These are phyloP conservation scores for Heliocybe sulcata DNA, from an alignment of 1,284 basidiomycete species.

Conservation along the genomic window DNA sequence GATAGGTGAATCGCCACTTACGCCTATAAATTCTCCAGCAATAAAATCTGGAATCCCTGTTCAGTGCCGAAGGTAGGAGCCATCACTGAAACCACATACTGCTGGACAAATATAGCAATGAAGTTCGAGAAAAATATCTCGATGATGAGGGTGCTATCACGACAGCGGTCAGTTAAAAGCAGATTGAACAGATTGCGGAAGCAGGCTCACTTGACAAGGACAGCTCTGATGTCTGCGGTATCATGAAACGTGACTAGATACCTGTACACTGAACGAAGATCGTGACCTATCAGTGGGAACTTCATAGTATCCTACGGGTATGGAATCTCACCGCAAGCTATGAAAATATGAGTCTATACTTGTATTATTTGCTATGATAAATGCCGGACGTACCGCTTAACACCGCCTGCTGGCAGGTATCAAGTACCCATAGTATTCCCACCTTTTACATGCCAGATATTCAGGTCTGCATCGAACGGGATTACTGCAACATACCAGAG, in stretches of 20 bases:
- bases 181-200: too few relatives aligned
- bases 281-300: neutral
- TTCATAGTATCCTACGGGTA: neutral
- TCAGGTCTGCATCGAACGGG: neutral
- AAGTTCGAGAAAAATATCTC: slow-evolving; percentile 15
- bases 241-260: neutral
- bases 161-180: too few relatives aligned
- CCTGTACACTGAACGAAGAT: slow-evolving; percentile 1
- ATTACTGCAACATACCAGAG: slow-evolving; percentile 5
- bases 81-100: neutral
- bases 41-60: neutral
- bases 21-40: neutral
- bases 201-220: neutral
- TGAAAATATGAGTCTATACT: neutral
- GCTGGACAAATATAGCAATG: slow-evolving; percentile 14
- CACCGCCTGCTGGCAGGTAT: slow-evolving; percentile 10
- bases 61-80: too few relatives aligned
- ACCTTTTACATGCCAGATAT: neutral
- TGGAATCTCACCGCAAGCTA: neutral
- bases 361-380: too few relatives aligned
- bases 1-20: neutral
- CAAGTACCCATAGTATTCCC: slow-evolving; percentile 8
- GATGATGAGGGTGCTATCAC: slow-evolving; percentile 12
- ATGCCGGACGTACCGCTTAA: slow-evolving; percentile 7
- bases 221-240: neutral